Evolutionary conservation across 805 yeast genomes (phyloP), one percentile per base, ranked within the genome.

Genomic region (Pichia sporocuriosa): DNA sequence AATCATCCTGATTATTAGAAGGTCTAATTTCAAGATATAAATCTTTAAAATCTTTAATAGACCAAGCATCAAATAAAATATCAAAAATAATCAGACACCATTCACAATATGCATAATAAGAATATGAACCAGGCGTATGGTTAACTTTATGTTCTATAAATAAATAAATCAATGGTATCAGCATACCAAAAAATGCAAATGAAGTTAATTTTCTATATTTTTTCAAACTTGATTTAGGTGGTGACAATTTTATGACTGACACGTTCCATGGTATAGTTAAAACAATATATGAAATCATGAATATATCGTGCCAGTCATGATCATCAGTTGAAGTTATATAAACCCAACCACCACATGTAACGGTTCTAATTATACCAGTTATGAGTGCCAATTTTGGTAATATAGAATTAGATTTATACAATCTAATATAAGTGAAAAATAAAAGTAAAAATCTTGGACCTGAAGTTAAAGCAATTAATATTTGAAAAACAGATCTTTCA

Each of bases 271-370:
- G 98, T 29, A 90, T 68, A 2, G 97, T 89, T 47, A 90, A 69
- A 2, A 88, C 74, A 44, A 93, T 83, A 63, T 93, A 93, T 22
- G 82, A 60, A 46, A 93, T 87, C 98, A 93, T 93, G 59, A 90
- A 90, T 32, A 93, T 77, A 57, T 93, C 97, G 60, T 93, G 98
- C 67, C 82, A 79, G 62, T 90, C 96, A 54, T 90, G 97, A 59
- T 93, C 96, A 61, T 93, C 98, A 1, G 97, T 87, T 6, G 96
- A 84, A 2, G 98, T 93, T 48, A 93, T 84, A 58, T 93, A 93
- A 7, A 94, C 95, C 97, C 97, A 93, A 11, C 97, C 97, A 57
- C 98, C 98, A 57, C 97, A 93, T 2, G 96, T 82, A 42, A 93
- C 74, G 0, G 98, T 93, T 62, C 98, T 77, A n/a, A 84, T 40